Base-by-base conservation (phyloP, 371 early-diverging fungal species). In the Rhizopus delemar region DNA sequence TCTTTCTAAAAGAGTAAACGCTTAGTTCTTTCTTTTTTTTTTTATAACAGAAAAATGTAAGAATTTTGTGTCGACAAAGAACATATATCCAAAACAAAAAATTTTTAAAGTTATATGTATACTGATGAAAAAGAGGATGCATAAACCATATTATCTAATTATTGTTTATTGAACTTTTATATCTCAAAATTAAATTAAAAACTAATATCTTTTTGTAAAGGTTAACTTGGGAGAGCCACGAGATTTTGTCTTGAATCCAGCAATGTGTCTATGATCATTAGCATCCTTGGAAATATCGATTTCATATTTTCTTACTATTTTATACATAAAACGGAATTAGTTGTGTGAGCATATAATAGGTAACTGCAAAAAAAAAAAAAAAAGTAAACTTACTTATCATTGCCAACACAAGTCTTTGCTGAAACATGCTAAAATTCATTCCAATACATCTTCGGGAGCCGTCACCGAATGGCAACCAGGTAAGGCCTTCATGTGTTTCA, bases 371-470 rank as follows among this genome's bases (percentile, higher is more conserved):
- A 15, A 11, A n/a, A 28, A 29, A 1, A 33, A 2, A 16, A 9
- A 41, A 3, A 11, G 11, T 16, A 62, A 68, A 67, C 70, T 71
- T 64, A 75, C 73, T 54, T 4, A 86, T 51, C 75, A 82, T 74
- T 5, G 78, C 59, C 15, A 84, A 62, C 2, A 82, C 39, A 9
- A 84, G 68, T 15, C 81, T 71, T 63, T 84, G 85, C 38, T 83
- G 80, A 12, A 73, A 57, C 55, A 86, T 61, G 3, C 82, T 77
- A 52, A 87, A 86, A 46, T 84, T 77, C 71, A 78, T 73, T 31
- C 84, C 87, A 48, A 84, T 68, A 48, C 87, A 86, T 60, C 80
- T 73, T 39, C 85, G 74, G 4, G 72, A 51, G 7, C 85, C 86
- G 39, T 70, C 63, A 53, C 78, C 68, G 53, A 85, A 85, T 29